Conservation (phyloP, 2,329 filamentous ascomycete species). For the Colletotrichum navitas region DNA sequence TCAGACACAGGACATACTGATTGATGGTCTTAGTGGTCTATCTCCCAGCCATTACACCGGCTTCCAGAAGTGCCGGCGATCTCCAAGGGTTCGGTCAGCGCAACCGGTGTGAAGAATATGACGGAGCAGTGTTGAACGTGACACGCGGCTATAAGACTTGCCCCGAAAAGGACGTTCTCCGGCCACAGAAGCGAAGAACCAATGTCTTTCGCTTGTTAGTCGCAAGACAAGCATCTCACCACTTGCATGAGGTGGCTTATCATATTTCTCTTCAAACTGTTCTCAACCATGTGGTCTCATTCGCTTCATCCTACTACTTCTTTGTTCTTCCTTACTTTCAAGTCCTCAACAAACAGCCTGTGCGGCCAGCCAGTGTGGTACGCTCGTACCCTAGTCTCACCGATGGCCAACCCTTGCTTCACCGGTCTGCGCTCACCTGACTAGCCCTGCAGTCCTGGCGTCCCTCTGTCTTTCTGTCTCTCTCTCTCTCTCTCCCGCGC, state of each 20-base stretch:
- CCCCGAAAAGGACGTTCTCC: conserved; percentile 2
- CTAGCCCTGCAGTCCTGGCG: conserved; percentile 17
- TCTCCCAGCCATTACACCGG: not conserved
- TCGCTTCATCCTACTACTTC: not conserved
- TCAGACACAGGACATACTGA: not conserved
- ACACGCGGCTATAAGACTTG: conserved; percentile 10
- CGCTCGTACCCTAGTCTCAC: conserved; percentile 31
- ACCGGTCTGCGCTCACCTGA: conserved; percentile 28
- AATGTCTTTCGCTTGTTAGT: conserved; percentile 10
- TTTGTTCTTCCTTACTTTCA: not conserved
- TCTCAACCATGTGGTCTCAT: not conserved
- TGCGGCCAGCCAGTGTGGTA: conserved; percentile 23
- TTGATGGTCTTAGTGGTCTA: not conserved
- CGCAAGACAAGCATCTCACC: conserved; percentile 12
- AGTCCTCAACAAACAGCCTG: conserved; percentile 13
- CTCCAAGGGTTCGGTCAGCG: not conserved
- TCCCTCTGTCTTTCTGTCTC: not conserved
- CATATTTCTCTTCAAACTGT: conserved; percentile 1
- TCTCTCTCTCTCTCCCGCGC: not conserved
- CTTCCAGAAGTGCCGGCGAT: not conserved
- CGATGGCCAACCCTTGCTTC: conserved; percentile 33
- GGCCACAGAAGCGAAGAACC: not conserved
- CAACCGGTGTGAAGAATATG: not conserved
- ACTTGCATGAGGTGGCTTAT: not conserved
- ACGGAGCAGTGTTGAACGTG: not conserved